Percentiles rank a stretch among this genome's conserved stretches.
Evolutionary conservation across 768 basidiomycete species (phyloP).

Genomic region (Strobilomyces confusus): DNA sequence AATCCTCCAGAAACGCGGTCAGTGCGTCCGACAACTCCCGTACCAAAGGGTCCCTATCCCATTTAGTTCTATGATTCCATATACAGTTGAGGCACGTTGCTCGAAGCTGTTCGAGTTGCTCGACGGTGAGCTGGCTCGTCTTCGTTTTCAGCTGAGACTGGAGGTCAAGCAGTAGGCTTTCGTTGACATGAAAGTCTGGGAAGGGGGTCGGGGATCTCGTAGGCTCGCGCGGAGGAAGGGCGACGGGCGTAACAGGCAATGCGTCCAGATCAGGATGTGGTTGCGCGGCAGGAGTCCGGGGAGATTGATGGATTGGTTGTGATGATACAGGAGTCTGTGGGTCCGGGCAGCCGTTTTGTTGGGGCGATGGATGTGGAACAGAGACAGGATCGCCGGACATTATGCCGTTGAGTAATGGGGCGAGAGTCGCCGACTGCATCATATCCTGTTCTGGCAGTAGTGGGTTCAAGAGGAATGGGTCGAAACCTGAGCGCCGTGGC

Average conservation of each 20-base stretch:
- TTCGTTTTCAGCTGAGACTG: constrained; percentile 42
- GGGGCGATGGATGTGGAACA: constrained; percentile 4
- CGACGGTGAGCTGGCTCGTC: constrained; percentile 67
- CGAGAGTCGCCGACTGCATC: constrained; percentile 21
- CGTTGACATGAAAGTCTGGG: constrained; percentile 73
- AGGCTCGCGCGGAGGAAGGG: constrained; percentile 34
- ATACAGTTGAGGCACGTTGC: constrained; percentile 75
- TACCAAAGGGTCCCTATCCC: constrained; percentile 74
- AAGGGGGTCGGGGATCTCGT: constrained; percentile 65
- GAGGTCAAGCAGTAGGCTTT: constrained; percentile 46
- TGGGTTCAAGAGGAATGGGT: constrained; percentile 53
- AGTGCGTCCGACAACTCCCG: constrained; percentile 55
- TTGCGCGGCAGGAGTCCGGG: constrained; percentile 7
- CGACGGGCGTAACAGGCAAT: constrained; percentile 22
- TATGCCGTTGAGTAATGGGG: constrained; percentile 24
- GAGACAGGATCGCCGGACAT: neutral
- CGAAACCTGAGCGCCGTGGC: constrained; percentile 42
- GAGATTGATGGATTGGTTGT: neutral
- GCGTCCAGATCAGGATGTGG: constrained; percentile 11
- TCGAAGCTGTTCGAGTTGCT: constrained; percentile 91
- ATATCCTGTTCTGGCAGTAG: constrained; percentile 32
- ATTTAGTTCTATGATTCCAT: constrained; percentile 80
- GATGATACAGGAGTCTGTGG: constrained; percentile 9
- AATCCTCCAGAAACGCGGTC: constrained; percentile 65
- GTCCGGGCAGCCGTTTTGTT: constrained; percentile 8